phyloP scores from a whole-genome alignment of 371 early-diverging fungal genomes.

The Mortierella sp. region DNA sequence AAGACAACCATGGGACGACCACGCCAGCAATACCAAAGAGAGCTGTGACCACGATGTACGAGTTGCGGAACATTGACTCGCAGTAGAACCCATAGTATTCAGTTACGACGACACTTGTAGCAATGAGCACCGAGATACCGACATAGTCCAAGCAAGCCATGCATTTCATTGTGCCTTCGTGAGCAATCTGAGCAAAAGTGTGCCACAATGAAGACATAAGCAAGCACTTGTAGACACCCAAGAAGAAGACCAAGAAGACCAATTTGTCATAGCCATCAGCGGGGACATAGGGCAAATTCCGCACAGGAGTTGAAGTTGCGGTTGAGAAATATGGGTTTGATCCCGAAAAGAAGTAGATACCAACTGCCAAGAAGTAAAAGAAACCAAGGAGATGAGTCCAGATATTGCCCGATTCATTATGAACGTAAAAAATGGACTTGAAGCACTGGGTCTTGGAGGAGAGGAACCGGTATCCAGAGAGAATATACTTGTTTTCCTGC shows the following conservation, averaged over 20 bases:
- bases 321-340: conserved; percentile 54
- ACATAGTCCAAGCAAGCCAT: conserved; percentile 79
- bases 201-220: conserved; percentile 79
- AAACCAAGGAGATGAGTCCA: conserved; percentile 80
- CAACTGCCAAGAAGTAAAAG: conserved; percentile 68
- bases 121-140: conserved; percentile 77
- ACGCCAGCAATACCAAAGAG: conserved; percentile 70
- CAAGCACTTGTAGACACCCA: conserved; percentile 74
- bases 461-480: conserved; percentile 75
- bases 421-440: conserved; percentile 72
- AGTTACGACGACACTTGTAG: conserved; percentile 70
- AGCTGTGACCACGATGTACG: conserved; percentile 69
- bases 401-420: conserved; percentile 81
- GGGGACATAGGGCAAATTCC: conserved; percentile 44
- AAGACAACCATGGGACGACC: conserved; percentile 64
- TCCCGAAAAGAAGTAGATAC: conserved; percentile 63
- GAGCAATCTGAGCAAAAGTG: conserved; percentile 64
- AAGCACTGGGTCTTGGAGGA: conserved; percentile 66
- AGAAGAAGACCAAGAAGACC: conserved; percentile 69
- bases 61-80: conserved; percentile 53
- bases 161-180: conserved; percentile 69
- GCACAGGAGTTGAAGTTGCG: conserved; percentile 21
- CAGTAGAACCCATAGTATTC: conserved; percentile 80
- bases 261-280: conserved; percentile 63
- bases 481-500: conserved; percentile 77